Conservation (phyloP, 2,329 filamentous ascomycete species). For the Botrytis sinoallii region DNA sequence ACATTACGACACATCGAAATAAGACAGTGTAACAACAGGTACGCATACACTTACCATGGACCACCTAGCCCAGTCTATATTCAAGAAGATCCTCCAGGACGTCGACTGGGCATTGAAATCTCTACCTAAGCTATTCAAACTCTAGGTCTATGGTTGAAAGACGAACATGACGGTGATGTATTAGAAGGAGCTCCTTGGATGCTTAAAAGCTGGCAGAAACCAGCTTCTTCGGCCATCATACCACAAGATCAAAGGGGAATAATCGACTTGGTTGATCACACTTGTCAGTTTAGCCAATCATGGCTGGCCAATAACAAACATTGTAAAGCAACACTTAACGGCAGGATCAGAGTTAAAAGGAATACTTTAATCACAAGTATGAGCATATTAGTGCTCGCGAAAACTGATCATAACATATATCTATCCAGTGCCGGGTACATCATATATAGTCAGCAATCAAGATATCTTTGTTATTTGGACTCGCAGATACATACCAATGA, state of each 20-base stretch:
- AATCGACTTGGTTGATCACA: neutral
- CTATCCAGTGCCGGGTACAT: too few relatives aligned
- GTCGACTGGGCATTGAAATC: neutral
- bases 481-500: too few relatives aligned
- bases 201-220: neutral
- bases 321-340: neutral
- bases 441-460: neutral
- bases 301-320: neutral
- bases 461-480: neutral
- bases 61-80: fast-evolving
- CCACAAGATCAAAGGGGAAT: neutral
- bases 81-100: neutral
- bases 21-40: neutral
- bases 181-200: neutral
- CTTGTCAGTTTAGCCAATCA: neutral
- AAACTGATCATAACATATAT: neutral
- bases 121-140: neutral
- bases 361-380: neutral
- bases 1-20: neutral
- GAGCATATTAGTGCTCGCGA: neutral
- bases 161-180: neutral
- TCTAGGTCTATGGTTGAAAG: neutral
- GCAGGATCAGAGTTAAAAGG: too few relatives aligned
- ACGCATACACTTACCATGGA: neutral
- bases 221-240: neutral